Conservation (phyloP, 768 basidiomycete species). For the Hygrocybe coccinea region DNA sequence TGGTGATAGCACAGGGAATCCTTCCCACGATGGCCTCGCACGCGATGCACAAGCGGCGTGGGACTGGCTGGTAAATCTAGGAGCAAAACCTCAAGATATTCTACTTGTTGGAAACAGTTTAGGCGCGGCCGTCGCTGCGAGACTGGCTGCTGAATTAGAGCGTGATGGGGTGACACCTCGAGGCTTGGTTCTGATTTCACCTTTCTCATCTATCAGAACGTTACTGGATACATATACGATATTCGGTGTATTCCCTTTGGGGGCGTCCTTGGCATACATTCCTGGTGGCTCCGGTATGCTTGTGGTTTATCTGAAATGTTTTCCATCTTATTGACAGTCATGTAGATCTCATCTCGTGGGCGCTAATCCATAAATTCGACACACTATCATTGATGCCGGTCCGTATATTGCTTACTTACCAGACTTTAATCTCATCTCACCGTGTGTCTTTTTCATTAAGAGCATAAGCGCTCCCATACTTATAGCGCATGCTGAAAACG, state of each 20-base stretch:
- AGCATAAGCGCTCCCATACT: conserved; percentile 63
- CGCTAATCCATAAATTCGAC: conserved; percentile 51
- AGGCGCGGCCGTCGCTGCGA: conserved; percentile 73
- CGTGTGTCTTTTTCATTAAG: conserved; percentile 33
- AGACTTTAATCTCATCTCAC: conserved; percentile 14
- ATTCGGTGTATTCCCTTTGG: conserved; percentile 62
- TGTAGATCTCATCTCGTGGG: conserved; percentile 35
- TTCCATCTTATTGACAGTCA: conserved; percentile 20
- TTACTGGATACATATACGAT: conserved; percentile 68
- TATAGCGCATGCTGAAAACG: conserved; percentile 74
- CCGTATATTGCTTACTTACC: conserved; percentile 17
- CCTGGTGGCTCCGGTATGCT: conserved; percentile 63
- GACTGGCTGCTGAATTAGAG: conserved; percentile 46
- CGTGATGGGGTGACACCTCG: conserved; percentile 38
- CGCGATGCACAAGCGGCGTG: conserved; percentile 74
- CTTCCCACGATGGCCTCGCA: conserved; percentile 69
- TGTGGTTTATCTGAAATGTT: conserved; percentile 9
- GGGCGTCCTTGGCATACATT: conserved; percentile 64
- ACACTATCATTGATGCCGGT: conserved; percentile 61
- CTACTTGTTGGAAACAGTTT: conserved; percentile 83
- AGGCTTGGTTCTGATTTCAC: conserved; percentile 51
- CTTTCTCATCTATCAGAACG: conserved; percentile 57
- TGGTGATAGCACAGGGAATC: conserved; percentile 76
- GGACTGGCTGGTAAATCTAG: conserved; percentile 65
- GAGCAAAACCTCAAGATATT: conserved; percentile 54